Evolutionary conservation across 2,329 filamentous ascomycete species (phyloP), one percentile per base, ranked within the genome.

Genomic region (Periconia digitata): DNA sequence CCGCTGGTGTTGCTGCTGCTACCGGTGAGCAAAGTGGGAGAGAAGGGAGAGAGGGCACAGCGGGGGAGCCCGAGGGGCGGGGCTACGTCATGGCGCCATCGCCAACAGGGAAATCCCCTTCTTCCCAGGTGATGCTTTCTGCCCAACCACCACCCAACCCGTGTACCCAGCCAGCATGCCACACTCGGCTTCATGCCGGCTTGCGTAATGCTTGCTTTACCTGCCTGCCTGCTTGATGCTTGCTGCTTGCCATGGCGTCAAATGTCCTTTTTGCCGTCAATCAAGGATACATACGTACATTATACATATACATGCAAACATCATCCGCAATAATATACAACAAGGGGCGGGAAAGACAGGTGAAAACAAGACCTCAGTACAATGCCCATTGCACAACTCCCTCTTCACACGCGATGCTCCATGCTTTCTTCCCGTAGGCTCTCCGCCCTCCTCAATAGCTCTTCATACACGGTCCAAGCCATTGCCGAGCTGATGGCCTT

Each of bases 401-500:
- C n/a, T n/a, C n/a, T n/a, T n/a, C n/a, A n/a, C n/a, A 62, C 55
- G 40, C 58, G 59, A 23, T 64, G 59, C 42, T 62, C 62, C 6
- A 64, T 58, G 17, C 35, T 27, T 34, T 69, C 63, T 40, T 51
- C 53, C 66, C 63, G 67, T 48, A 61, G 59, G 39, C 59, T 73
- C 69, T 85, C 84, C 1, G 87, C 87, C 59, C 88, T 80, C 51
- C 92, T 78, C 54, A 97, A 87, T 60, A 96, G 72, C 71, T 96
- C 92, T 74, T 99, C 94, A 66, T 99, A 99, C 35, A 96, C 79
- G 8, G 92, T 97, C 94, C 94, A 99, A 7, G 92, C 92, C 58
- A 97, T 78, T n/a, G 94, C 94, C 44, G 88, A 92, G 71, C 92
- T 96, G 38, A 96, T 74, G 5, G 91, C 92, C 72, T 99, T 99